Evolutionary conservation across 225 moss, liverwort and hornwort genomes (phyloP).

Genomic region (Polytrichum formosum): DNA sequence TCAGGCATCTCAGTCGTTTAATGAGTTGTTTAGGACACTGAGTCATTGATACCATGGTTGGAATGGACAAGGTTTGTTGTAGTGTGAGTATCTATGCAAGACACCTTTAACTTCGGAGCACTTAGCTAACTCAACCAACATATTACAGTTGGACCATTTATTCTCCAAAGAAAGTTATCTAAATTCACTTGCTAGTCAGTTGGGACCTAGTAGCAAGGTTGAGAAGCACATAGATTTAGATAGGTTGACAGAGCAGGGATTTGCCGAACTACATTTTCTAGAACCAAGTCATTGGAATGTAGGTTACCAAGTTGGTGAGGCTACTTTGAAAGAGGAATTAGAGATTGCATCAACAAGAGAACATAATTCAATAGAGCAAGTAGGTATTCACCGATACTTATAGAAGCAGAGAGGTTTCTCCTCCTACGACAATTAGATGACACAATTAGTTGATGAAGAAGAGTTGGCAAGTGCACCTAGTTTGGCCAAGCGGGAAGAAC

Average conservation of each 20-base stretch:
- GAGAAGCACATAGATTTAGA: conserved; percentile 11
- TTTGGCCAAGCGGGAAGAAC: conserved; percentile 6
- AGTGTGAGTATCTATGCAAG: conserved; percentile 48
- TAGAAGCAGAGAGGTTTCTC: background rate
- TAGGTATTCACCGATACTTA: background rate
- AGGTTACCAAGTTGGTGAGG: conserved; percentile 13
- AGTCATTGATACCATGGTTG: too few species aligned
- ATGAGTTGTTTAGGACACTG: too few species aligned
- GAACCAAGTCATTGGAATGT: conserved; percentile 13
- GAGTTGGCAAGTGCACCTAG: background rate
- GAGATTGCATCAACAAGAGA: conserved; percentile 11
- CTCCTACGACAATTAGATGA: conserved; percentile 3
- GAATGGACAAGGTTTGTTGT: too few species aligned
- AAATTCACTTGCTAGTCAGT: conserved; percentile 11
- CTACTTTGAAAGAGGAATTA: conserved; percentile 17
- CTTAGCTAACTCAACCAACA: conserved; percentile 43
- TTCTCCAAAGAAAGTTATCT: conserved; percentile 8
- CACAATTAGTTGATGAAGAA: conserved; percentile 2
- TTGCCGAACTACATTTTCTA: conserved; percentile 2
- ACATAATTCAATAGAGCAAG: background rate
- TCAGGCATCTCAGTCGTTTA: too few species aligned
- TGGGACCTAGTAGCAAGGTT: conserved; percentile 12
- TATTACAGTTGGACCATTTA: conserved; percentile 37
- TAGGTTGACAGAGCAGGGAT: background rate
- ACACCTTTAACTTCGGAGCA: conserved; percentile 41